These are phyloP conservation scores for Allantophomopsis cytisporea DNA, from an alignment of 2,329 filamentous ascomycete species.

Conservation along the genomic window DNA sequence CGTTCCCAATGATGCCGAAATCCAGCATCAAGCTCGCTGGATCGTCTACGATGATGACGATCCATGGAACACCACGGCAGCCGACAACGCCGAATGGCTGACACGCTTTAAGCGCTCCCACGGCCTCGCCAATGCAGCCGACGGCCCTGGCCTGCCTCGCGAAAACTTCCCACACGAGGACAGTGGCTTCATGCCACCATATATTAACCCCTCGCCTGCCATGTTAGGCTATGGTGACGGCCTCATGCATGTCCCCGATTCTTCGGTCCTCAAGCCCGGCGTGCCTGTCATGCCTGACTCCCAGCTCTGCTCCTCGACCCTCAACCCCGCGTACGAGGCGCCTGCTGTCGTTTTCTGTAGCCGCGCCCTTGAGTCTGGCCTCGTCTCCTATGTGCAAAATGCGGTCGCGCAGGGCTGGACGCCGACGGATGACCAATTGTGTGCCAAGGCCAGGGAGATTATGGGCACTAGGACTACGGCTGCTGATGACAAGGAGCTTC, in stretches of 20 bases:
- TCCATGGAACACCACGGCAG: conserved; percentile 49
- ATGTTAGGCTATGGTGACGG: conserved; percentile 17
- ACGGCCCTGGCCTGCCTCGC: conserved; percentile 33
- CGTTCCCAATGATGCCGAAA: conserved; percentile 43
- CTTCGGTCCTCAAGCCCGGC: conserved; percentile 3
- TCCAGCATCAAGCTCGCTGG: conserved; percentile 51
- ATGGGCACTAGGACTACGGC: conserved; percentile 30
- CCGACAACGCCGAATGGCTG: conserved; percentile 51
- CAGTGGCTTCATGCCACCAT: conserved; percentile 41
- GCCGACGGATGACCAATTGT: conserved; percentile 33
- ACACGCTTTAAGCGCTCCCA: conserved; percentile 45
- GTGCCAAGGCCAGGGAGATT: conserved; percentile 32
- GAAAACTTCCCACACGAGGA: conserved; percentile 28
- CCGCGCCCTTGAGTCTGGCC: conserved; percentile 39
- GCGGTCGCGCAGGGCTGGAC: conserved; percentile 25
- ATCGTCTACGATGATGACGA: conserved; percentile 51
- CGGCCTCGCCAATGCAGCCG: conserved; percentile 32
- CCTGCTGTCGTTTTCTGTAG: conserved; percentile 42
- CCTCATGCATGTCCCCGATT: background rate
- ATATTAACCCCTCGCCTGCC: conserved; percentile 27
- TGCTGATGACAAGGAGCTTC: conserved; percentile 36
- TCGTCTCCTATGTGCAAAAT: conserved; percentile 31
- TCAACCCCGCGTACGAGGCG: conserved; percentile 27
- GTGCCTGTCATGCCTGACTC: conserved; percentile 21
- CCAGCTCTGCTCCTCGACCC: conserved; percentile 28